Evolutionary conservation across 139 green algal species (phyloP), one percentile per base, ranked within the genome.

Genomic region (Micractinium sp.): DNA sequence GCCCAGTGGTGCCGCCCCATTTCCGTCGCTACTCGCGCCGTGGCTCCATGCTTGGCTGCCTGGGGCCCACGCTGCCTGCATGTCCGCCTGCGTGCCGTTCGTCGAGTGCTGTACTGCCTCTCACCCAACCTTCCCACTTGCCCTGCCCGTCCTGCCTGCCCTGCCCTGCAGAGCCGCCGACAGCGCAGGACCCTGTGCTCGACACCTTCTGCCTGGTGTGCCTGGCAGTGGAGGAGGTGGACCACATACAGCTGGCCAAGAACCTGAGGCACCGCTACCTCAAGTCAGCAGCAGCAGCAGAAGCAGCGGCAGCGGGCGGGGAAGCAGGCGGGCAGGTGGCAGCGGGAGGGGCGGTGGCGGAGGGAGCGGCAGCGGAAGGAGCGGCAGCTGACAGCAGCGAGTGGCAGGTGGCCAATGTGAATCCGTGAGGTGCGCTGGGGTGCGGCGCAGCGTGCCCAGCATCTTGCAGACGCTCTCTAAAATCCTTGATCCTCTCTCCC

Each of bases 171-270:
- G 36, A 83, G 35, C 35, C 88, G n/a, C 81, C 89, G 36, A 67
- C 35, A 15, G 69, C 81, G 25, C 56, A 86, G 29, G 82, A 91
- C 79, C 85, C 92, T 14, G 81, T 94, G 81, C 39, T 88, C 4
- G 86, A 89, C 78, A 76, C 85, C 35, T 95, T 94, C 67, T 93
- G 84, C 69, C 69, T 88, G 84, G 84, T 81, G 67, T 81, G 84
- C 84, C 67, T 88, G 38, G 41, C 41, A 0, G 84, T 81, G 1
- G 69, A 88, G 31, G 84, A 88, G 84, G 84, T 81, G 39, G 69
- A 88, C 13, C 82, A 87, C 63, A 31, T 87, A n/a, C 36, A 66
- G 66, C 82, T 87, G 23, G 25, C 63, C 14, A 85, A 85, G 80
- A 85, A 85, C 56, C 0, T 33, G 80, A 53, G 80, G 31, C 47